Evolutionary conservation across 2,329 filamentous ascomycete species (phyloP).

Genomic region (Pseudogymnoascus sp.): DNA sequence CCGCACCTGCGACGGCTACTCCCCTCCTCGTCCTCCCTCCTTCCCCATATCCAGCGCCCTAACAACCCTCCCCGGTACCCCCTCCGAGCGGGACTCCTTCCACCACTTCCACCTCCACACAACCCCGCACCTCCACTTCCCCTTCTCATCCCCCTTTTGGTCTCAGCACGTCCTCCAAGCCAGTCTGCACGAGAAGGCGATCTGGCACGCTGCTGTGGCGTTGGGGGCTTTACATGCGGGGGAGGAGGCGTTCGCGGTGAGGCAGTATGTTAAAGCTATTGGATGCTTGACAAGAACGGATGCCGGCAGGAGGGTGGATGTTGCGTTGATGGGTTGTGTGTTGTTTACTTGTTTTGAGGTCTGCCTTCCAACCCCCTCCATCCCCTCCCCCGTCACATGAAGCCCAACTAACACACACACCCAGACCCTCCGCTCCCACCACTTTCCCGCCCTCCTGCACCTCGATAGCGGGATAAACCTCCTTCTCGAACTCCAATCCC

Average conservation of each 20-base stretch:
- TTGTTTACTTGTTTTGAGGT: slow-evolving; percentile 46
- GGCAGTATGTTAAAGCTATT: slow-evolving; percentile 51
- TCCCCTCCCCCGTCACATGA: slow-evolving; percentile 24
- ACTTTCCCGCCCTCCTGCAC: slow-evolving; percentile 32
- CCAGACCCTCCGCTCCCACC: slow-evolving; percentile 39
- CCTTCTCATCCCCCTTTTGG: slow-evolving; percentile 60
- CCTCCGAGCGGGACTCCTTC: slow-evolving; percentile 50
- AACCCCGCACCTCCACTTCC: slow-evolving; percentile 55
- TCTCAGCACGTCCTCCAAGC: slow-evolving; percentile 53
- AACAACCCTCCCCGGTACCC: slow-evolving; percentile 17
- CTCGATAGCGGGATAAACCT: slow-evolving; percentile 37
- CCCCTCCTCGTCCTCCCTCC: background rate
- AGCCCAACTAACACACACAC: background rate
- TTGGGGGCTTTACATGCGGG: slow-evolving; percentile 61
- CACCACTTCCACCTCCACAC: slow-evolving; percentile 53
- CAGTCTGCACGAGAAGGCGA: slow-evolving; percentile 51
- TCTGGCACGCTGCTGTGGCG: slow-evolving; percentile 60
- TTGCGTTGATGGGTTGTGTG: slow-evolving; percentile 39
- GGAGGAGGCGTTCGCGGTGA: slow-evolving; percentile 47
- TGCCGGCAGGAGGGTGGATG: slow-evolving; percentile 18
- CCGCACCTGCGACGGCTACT: slow-evolving; percentile 22
- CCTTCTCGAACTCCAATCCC: slow-evolving; percentile 22
- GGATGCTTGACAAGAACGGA: slow-evolving; percentile 1
- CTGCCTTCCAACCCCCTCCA: too few species aligned
- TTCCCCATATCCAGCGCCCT: background rate